Percentiles rank a stretch among this genome's conserved stretches.
These are phyloP conservation scores for Daldinia grandis DNA, from an alignment of 495 filamentous ascomycete genomes.

Conservation along the genomic window DNA sequence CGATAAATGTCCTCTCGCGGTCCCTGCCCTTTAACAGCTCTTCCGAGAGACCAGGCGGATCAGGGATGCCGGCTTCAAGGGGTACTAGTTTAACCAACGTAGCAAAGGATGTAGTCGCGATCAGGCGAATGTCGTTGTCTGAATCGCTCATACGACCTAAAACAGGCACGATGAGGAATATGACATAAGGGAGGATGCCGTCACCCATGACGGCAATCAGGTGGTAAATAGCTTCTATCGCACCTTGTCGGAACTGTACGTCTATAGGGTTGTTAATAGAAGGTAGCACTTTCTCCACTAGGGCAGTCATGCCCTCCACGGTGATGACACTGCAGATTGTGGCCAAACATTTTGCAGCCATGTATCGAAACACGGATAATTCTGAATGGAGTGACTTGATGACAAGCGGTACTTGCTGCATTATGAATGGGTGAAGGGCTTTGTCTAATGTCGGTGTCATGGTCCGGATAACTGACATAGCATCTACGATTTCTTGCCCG, in stretches of 20 bases:
- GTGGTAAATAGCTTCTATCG: conserved; percentile 93
- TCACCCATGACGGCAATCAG: conserved; percentile 99
- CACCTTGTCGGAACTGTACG: conserved; percentile 86
- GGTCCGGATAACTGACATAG: conserved; percentile 88
- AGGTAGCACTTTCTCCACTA: conserved; percentile 92
- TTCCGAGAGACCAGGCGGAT: conserved; percentile 90
- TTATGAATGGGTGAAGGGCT: conserved; percentile 77
- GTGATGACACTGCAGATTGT: conserved; percentile 96
- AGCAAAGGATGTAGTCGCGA: conserved; percentile 96
- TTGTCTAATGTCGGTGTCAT: conserved; percentile 83
- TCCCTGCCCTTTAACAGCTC: conserved; percentile 89
- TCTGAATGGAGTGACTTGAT: conserved; percentile 85
- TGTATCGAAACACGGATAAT: conserved; percentile 91
- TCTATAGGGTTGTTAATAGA: conserved; percentile 88
- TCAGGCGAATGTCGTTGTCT: conserved; percentile 90
- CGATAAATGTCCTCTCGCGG: conserved; percentile 92
- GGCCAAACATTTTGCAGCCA: conserved; percentile 96
- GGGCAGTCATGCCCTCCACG: conserved; percentile 91
- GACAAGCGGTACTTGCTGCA: conserved; percentile 83
- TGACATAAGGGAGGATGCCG: conserved; percentile 93
- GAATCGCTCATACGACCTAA: conserved; percentile 99
- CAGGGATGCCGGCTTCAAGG: conserved; percentile 96
- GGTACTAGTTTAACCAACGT: conserved; percentile 98
- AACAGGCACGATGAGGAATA: conserved; percentile 98
- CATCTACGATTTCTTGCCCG: conserved; percentile 93